A percentile compares a stretch with the other conserved stretches of the same genome.
Evolutionary conservation across 495 filamentous ascomycete species (phyloP).

Genomic region (Aspergillus incahuasiensis): DNA sequence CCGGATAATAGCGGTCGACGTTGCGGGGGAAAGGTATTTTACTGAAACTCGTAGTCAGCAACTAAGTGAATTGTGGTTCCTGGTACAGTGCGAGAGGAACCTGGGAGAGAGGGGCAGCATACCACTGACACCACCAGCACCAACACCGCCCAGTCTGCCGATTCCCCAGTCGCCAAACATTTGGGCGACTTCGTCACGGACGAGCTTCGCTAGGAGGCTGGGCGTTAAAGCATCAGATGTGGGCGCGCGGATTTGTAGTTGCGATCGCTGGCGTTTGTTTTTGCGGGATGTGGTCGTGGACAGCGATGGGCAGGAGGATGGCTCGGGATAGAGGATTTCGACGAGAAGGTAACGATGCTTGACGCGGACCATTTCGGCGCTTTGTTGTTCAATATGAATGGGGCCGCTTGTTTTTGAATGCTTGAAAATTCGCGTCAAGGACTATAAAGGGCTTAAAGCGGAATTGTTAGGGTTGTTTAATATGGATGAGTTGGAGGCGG

Average conservation of each 20-base stretch:
- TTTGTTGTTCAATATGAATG: too few relatives aligned
- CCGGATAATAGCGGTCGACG: slow-evolving; percentile 86
- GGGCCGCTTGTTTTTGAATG: too few relatives aligned
- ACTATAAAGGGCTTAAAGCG: too few relatives aligned
- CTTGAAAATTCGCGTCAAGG: too few relatives aligned
- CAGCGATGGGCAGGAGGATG: slow-evolving; percentile 29
- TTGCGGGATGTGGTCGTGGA: not conserved
- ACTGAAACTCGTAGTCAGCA: slow-evolving; percentile 44
- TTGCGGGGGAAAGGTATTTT: slow-evolving; percentile 89
- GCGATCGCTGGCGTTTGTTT: slow-evolving; percentile 15
- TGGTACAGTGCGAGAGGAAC: too few relatives aligned
- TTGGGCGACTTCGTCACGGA: slow-evolving; percentile 61
- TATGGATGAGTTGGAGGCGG: not conserved
- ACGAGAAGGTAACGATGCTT: slow-evolving; percentile 94
- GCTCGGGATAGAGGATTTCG: slow-evolving; percentile 80
- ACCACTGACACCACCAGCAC: slow-evolving; percentile 61
- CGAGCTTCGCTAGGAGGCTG: slow-evolving; percentile 56
- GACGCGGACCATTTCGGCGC: slow-evolving; percentile 73
- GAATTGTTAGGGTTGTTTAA: not conserved
- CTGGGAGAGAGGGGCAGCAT: slow-evolving; percentile 15
- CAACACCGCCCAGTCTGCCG: slow-evolving; percentile 53
- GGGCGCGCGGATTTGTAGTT: slow-evolving; percentile 70
- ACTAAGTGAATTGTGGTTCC: too few relatives aligned
- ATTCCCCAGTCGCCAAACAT: slow-evolving; percentile 91
- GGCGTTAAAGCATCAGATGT: slow-evolving; percentile 62